A percentile compares a stretch with the other conserved stretches of the same genome.
phyloP scores from a whole-genome alignment of 163 green algal genomes.

The Volvox carteri region DNA sequence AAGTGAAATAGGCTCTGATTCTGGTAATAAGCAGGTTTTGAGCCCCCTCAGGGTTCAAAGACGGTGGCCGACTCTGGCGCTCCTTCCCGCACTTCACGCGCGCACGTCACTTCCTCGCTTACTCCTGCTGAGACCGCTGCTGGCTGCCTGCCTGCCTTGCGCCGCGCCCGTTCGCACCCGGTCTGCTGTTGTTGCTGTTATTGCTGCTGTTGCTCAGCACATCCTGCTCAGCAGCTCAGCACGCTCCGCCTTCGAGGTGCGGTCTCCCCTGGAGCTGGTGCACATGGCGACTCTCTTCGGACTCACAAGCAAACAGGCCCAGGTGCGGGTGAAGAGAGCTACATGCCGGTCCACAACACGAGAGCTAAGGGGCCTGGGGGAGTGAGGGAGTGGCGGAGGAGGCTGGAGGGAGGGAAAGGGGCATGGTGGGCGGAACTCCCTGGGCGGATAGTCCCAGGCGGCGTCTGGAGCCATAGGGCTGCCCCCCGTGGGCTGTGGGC shows the following conservation, averaged over 20 bases:
- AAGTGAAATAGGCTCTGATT: no score
- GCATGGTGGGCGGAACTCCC: not conserved
- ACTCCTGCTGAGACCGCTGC: no score
- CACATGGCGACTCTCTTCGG: slow-evolving; percentile 81
- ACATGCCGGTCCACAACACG: no score
- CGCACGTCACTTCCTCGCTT: no score
- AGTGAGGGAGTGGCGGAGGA: not conserved
- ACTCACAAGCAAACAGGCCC: slow-evolving; percentile 69
- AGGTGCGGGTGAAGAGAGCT: slow-evolving; percentile 29
- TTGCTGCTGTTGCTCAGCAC: no score
- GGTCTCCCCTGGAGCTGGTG: slow-evolving; percentile 75
- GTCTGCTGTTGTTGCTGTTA: no score
- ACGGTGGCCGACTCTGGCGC: no score
- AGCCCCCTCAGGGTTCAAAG: no score
- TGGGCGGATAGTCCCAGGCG: not conserved
- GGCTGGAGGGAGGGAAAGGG: not conserved
- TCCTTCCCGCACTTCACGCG: no score
- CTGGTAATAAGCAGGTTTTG: no score
- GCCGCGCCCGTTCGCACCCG: no score
- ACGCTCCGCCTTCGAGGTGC: slow-evolving; percentile 73
- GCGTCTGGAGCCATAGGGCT: not conserved
- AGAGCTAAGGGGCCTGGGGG: not conserved
- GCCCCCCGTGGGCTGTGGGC: not conserved
- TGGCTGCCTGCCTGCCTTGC: no score
- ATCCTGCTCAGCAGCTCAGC: slow-evolving; percentile 80